These are phyloP conservation scores for Penicillium hordei DNA, from an alignment of 2,329 filamentous ascomycete species.

Conservation along the genomic window DNA sequence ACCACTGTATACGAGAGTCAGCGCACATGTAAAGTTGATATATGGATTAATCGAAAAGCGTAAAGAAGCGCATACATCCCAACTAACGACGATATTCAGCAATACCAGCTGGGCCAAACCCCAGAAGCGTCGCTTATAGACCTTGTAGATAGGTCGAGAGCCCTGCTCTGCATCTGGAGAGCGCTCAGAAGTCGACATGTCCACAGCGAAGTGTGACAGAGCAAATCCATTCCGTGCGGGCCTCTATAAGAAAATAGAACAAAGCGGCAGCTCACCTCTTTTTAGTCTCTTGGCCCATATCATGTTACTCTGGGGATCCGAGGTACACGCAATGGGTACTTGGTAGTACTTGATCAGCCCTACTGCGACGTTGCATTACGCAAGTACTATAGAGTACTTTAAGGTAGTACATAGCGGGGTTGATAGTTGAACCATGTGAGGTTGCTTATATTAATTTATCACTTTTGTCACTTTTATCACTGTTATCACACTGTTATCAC, in stretches of 20 bases:
- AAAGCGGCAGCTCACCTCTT: not conserved
- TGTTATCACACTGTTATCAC: not conserved
- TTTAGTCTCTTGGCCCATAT: not conserved
- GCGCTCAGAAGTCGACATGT: slow-evolving; percentile 9
- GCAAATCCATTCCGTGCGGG: not conserved
- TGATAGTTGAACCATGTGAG: not conserved
- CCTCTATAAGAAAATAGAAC: not conserved
- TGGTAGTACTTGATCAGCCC: not conserved
- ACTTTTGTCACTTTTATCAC: not conserved
- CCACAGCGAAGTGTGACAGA: not conserved
- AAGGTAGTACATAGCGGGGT: not conserved
- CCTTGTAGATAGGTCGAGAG: slow-evolving; percentile 44
- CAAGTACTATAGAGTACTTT: slow-evolving; percentile 1
- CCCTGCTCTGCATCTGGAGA: slow-evolving; percentile 14
- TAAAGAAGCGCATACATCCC: slow-evolving; percentile 68
- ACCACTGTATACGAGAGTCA: slow-evolving; percentile 61
- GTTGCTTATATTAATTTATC: not conserved
- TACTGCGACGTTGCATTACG: not conserved
- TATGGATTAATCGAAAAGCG: not conserved
- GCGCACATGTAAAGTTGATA: not conserved
- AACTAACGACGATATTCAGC: slow-evolving; percentile 89
- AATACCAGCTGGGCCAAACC: slow-evolving; percentile 79
- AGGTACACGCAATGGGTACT: slow-evolving; percentile 4
- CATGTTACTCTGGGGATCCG: slow-evolving; percentile 2
- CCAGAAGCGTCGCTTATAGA: slow-evolving; percentile 87